A percentile compares a stretch with the other conserved stretches of the same genome.
These are phyloP conservation scores for Botryosphaeria dothidea DNA, from an alignment of 2,329 filamentous ascomycete genomes.

Conservation along the genomic window DNA sequence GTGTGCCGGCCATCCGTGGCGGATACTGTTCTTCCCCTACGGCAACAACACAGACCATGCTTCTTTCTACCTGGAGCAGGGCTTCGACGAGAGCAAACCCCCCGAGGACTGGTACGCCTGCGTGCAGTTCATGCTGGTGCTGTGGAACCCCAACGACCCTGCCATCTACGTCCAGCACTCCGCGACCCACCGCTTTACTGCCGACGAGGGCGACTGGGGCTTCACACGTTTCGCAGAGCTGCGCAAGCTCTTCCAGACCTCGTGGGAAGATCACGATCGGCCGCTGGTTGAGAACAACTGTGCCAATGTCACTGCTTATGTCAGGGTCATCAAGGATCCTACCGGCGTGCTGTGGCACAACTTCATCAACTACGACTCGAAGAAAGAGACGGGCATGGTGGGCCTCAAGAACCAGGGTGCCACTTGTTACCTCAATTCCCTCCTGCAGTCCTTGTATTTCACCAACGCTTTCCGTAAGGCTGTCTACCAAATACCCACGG, in stretches of 20 bases:
- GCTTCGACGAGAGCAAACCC: slow-evolving; percentile 70
- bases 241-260: slow-evolving; percentile 75
- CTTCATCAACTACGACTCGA: slow-evolving; percentile 89
- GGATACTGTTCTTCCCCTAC: slow-evolving; percentile 90
- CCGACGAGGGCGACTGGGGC: slow-evolving; percentile 96
- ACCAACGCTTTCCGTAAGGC: slow-evolving; percentile 93
- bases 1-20: slow-evolving; percentile 87
- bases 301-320: slow-evolving; percentile 79
- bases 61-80: slow-evolving; percentile 96
- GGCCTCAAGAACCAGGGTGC: slow-evolving; percentile 96
- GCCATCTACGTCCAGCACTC: slow-evolving; percentile 72
- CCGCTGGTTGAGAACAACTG: slow-evolving; percentile 76
- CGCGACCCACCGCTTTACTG: slow-evolving; percentile 94
- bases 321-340: slow-evolving; percentile 80
- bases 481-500: slow-evolving; percentile 95
- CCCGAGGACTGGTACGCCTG: slow-evolving; percentile 96
- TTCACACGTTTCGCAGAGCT: slow-evolving; percentile 96
- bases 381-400: slow-evolving; percentile 96
- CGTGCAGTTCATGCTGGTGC: slow-evolving; percentile 89
- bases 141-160: slow-evolving; percentile 95
- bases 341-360: slow-evolving; percentile 90
- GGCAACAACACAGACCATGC: slow-evolving; percentile 93
- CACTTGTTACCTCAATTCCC: slow-evolving; percentile 55
- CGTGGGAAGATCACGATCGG: slow-evolving; percentile 69
- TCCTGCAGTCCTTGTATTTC: slow-evolving; percentile 49